These are phyloP conservation scores for Ophiocordyceps unilateralis DNA, from an alignment of 2,329 filamentous ascomycete species.

Conservation along the genomic window DNA sequence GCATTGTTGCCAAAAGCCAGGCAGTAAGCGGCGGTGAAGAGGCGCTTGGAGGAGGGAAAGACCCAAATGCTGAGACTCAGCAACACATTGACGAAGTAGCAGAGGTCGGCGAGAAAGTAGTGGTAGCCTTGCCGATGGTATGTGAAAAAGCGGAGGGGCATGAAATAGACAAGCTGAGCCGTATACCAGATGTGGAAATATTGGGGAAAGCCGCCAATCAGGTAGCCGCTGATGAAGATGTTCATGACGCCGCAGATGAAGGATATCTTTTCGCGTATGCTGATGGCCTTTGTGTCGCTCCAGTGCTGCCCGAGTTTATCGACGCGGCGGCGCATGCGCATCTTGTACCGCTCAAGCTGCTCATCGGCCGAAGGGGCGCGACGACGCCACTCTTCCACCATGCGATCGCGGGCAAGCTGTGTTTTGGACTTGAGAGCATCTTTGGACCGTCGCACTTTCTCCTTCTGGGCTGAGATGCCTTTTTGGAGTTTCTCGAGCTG, in stretches of 20 bases:
- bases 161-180: conserved; percentile 75
- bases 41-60: conserved; percentile 75
- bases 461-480: conserved; percentile 64
- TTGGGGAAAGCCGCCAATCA: conserved; percentile 72
- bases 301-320: conserved; percentile 71
- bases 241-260: conserved; percentile 96
- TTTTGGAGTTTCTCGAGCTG: conserved; percentile 82
- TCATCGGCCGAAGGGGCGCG: conserved; percentile 77
- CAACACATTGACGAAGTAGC: conserved; percentile 93
- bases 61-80: conserved; percentile 71
- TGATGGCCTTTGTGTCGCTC: conserved; percentile 82
- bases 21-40: conserved; percentile 86
- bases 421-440: conserved; percentile 64
- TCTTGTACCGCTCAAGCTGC: conserved; percentile 78
- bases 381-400: conserved; percentile 84
- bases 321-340: conserved; percentile 75
- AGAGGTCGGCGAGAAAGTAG: conserved; percentile 93
- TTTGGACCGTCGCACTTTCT: conserved; percentile 69
- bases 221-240: conserved; percentile 89
- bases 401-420: conserved; percentile 65
- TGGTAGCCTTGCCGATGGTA: conserved; percentile 88
- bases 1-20: conserved; percentile 93
- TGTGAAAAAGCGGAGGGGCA: conserved; percentile 85
- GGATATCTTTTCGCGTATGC: conserved; percentile 78
- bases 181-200: conserved; percentile 92